A percentile compares a stretch with the other conserved stretches of the same genome.
phyloP scores from a whole-genome alignment of 176 grass and related monocot genomes.

The Carex kokanica region DNA sequence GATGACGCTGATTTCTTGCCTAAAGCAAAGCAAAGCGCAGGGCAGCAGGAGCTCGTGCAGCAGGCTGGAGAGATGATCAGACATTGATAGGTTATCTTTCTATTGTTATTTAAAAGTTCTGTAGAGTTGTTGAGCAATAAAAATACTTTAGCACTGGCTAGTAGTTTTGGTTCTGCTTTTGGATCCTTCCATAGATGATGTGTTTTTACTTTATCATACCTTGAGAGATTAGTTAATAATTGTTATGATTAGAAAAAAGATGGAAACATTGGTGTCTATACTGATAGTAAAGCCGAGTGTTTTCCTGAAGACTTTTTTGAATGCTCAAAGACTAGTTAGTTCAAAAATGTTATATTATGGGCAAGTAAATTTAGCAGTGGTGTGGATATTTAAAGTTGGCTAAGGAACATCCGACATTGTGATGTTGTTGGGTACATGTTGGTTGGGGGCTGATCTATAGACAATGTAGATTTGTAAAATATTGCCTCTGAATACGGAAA shows the following conservation, averaged over 20 bases:
- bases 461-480: background rate
- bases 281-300: background rate
- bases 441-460: background rate
- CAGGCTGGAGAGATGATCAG: slow-evolving; percentile 46
- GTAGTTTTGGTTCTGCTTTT: background rate
- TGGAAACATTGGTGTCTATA: background rate
- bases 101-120: background rate
- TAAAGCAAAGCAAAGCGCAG: slow-evolving; percentile 44
- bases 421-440: background rate
- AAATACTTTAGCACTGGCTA: background rate
- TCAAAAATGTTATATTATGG: background rate
- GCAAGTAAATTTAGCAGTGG: background rate
- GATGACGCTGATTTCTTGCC: slow-evolving; percentile 29
- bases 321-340: background rate
- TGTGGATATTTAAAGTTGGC: background rate
- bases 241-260: background rate
- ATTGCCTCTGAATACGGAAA: background rate
- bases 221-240: background rate
- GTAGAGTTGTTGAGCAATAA: background rate
- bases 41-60: slow-evolving; percentile 23
- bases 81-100: slow-evolving; percentile 43
- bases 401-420: background rate
- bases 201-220: background rate
- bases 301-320: background rate
- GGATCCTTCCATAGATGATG: background rate